Conservation (phyloP, 2,329 filamentous ascomycete species). For the Neonectria faginata region DNA sequence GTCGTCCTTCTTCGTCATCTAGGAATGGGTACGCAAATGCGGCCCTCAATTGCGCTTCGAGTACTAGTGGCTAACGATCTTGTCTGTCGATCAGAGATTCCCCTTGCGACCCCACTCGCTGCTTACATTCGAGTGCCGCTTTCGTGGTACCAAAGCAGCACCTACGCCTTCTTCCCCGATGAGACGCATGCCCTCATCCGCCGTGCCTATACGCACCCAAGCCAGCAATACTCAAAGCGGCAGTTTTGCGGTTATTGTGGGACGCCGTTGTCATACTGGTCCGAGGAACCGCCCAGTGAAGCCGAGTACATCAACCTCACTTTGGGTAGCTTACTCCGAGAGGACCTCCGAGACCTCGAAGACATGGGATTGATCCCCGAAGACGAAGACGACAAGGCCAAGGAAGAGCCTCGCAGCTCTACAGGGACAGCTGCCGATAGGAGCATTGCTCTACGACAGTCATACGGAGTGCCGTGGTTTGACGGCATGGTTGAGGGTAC, state of each 20-base stretch:
- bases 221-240: constrained; percentile 70
- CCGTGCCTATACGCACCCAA: constrained; percentile 72
- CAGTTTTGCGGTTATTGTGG: constrained; percentile 95
- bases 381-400: constrained; percentile 46
- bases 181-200: constrained; percentile 77
- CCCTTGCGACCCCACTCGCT: constrained; percentile 78
- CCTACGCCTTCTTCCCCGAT: constrained; percentile 80
- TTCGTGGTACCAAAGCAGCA: constrained; percentile 81
- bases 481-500: constrained; percentile 84
- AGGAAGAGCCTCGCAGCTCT: constrained; percentile 22
- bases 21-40: not conserved
- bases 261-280: constrained; percentile 86
- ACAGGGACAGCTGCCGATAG: constrained; percentile 39
- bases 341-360: constrained; percentile 79
- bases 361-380: constrained; percentile 78
- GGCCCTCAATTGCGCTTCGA: constrained; percentile 8
- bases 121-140: constrained; percentile 88
- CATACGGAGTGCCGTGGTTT: constrained; percentile 86
- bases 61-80: constrained; percentile 21
- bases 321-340: constrained; percentile 78
- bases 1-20: constrained; percentile 50
- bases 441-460: constrained; percentile 58
- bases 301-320: constrained; percentile 84
- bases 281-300: constrained; percentile 76
- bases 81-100: constrained; percentile 61